Evolutionary conservation across 1,284 basidiomycete genomes (phyloP).

Genomic region (Microbotryomycetes sp.): DNA sequence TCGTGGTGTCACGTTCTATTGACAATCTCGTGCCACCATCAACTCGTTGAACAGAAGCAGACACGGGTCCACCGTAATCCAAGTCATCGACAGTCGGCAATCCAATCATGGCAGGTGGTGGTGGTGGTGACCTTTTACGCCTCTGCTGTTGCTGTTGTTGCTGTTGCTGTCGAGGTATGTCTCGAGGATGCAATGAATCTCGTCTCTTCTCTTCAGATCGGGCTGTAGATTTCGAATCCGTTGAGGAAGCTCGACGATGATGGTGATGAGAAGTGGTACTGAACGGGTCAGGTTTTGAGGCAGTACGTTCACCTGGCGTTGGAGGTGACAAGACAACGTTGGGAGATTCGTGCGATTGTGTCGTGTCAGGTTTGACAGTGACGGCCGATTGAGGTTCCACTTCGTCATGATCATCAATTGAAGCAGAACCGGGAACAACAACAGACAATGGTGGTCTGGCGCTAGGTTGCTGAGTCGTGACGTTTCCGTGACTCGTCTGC

Average conservation of each 20-base stretch:
- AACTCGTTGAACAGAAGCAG: neutral
- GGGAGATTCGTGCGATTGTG: neutral
- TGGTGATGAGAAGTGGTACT: neutral
- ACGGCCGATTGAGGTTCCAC: constrained; percentile 9
- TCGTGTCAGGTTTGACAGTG: neutral
- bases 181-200: constrained; percentile 5
- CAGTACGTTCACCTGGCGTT: neutral
- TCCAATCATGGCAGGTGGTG: constrained; percentile 22
- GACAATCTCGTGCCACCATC: neutral
- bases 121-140: constrained; percentile 17
- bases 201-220: neutral
- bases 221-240: neutral
- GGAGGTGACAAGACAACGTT: neutral
- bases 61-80: constrained; percentile 7
- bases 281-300: neutral
- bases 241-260: neutral
- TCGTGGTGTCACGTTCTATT: neutral
- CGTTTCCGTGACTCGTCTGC: neutral
- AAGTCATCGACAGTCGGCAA: constrained; percentile 27
- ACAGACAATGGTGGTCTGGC: neutral
- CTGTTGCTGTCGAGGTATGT: constrained; percentile 1
- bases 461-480: neutral
- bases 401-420: neutral
- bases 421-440: neutral
- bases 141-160: neutral